phyloP scores from a whole-genome alignment of 805 yeast genomes.

The Ogataea salicorniae region DNA sequence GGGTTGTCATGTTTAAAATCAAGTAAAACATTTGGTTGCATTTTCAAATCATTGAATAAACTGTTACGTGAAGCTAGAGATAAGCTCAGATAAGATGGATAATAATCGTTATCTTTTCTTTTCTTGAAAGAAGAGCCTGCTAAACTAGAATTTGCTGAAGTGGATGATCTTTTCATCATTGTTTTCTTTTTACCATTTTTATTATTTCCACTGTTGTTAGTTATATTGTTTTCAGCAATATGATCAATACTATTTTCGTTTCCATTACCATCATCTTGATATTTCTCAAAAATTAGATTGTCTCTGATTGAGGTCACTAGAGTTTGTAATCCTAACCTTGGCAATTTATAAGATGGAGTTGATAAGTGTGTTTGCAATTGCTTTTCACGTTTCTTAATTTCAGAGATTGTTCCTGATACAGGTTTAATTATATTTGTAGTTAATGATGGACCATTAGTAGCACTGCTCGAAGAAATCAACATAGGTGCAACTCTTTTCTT shows the following conservation, averaged over 20 bases:
- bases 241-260: constrained; percentile 47
- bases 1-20: constrained; percentile 11
- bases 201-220: neutral
- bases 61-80: constrained; percentile 18
- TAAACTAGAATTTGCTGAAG: neutral
- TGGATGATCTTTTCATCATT: constrained; percentile 30
- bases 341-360: constrained; percentile 48
- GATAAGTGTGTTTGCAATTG: constrained; percentile 26
- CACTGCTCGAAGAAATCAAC: constrained; percentile 38
- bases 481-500: constrained; percentile 72
- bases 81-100: constrained; percentile 23
- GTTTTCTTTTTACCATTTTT: constrained; percentile 4
- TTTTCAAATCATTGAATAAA: constrained; percentile 25
- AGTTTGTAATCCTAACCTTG: constrained; percentile 60
- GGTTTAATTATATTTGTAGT: constrained; percentile 1
- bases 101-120: constrained; percentile 30
- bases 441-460: constrained; percentile 15
- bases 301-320: constrained; percentile 55
- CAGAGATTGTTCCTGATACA: constrained; percentile 1
- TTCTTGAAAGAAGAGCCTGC: constrained; percentile 30
- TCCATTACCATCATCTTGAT: constrained; percentile 19
- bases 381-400: constrained; percentile 20
- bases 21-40: constrained; percentile 28
- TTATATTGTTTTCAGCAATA: constrained; percentile 27
- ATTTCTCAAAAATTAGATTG: constrained; percentile 26